phyloP scores from a whole-genome alignment of 169 alveolate species.

The Plasmodium coatneyi region DNA sequence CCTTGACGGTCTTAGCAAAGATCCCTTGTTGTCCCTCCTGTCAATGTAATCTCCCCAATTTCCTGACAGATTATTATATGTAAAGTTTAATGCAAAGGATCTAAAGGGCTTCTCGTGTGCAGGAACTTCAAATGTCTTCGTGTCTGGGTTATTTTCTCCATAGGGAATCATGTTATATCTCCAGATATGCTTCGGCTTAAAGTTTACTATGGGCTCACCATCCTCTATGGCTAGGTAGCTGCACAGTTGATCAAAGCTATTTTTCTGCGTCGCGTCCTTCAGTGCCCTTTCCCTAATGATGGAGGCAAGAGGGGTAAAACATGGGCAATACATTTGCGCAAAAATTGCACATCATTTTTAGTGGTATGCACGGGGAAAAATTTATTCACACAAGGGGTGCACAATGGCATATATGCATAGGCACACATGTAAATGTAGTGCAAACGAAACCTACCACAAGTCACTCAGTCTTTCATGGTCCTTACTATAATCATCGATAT shows the following conservation, averaged over 20 bases:
- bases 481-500: slow-evolving; percentile 79
- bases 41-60: slow-evolving; percentile 91
- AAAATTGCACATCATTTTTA: background rate
- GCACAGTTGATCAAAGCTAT: slow-evolving; percentile 81
- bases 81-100: slow-evolving; percentile 88
- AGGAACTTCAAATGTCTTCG: slow-evolving; percentile 86
- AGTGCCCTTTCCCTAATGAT: slow-evolving; percentile 79
- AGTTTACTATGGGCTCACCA: slow-evolving; percentile 77
- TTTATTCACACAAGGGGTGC: background rate
- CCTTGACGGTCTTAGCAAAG: slow-evolving; percentile 89
- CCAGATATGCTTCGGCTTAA: slow-evolving; percentile 78
- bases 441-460: slow-evolving; percentile 74
- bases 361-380: background rate
- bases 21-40: slow-evolving; percentile 89
- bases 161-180: slow-evolving; percentile 88
- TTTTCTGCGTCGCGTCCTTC: slow-evolving; percentile 80
- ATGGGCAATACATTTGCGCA: background rate
- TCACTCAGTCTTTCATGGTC: slow-evolving; percentile 82
- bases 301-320: background rate
- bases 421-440: background rate
- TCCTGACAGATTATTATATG: slow-evolving; percentile 90
- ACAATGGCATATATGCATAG: background rate
- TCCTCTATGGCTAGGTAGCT: slow-evolving; percentile 74
- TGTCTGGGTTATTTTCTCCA: slow-evolving; percentile 87
- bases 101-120: slow-evolving; percentile 88